A percentile compares a stretch with the other conserved stretches of the same genome.
Evolutionary conservation across 768 basidiomycete species (phyloP).

Genomic region (Podaxis sp.): DNA sequence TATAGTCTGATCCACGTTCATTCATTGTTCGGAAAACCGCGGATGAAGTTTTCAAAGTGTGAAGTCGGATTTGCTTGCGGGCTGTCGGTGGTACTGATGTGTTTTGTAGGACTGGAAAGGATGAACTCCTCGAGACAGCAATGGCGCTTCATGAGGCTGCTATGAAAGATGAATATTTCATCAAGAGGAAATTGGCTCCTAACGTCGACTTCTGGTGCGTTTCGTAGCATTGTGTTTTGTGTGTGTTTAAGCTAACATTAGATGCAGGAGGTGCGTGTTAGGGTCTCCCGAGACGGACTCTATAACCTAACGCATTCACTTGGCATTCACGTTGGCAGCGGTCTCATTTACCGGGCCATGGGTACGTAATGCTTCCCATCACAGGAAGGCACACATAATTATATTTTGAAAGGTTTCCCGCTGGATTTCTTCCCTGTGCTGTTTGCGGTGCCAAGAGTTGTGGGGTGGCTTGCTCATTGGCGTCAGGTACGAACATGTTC

Average conservation of each 20-base stretch:
- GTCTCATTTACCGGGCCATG: conserved; percentile 91
- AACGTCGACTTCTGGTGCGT: conserved; percentile 91
- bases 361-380: conserved; percentile 41
- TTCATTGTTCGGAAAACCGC: conserved; percentile 90
- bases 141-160: conserved; percentile 88
- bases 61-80: conserved; percentile 23
- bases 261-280: conserved; percentile 48
- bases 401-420: conserved; percentile 68
- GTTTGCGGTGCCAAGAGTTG: conserved; percentile 89
- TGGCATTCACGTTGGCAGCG: conserved; percentile 40
- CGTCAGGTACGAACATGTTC: conserved; percentile 53
- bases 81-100: background rate
- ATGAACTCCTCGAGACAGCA: conserved; percentile 84
- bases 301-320: conserved; percentile 1
- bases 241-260: conserved; percentile 14
- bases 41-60: conserved; percentile 91
- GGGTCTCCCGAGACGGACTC: background rate
- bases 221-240: conserved; percentile 6
- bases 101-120: conserved; percentile 68
- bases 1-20: conserved; percentile 84
- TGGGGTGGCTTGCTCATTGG: conserved; percentile 95
- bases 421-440: conserved; percentile 93
- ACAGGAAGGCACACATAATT: background rate
- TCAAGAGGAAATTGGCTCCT: conserved; percentile 76
- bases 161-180: conserved; percentile 89